Evolutionary conservation across 2,329 filamentous ascomycete genomes (phyloP).

Genomic region (Harringtonia aguacate): DNA sequence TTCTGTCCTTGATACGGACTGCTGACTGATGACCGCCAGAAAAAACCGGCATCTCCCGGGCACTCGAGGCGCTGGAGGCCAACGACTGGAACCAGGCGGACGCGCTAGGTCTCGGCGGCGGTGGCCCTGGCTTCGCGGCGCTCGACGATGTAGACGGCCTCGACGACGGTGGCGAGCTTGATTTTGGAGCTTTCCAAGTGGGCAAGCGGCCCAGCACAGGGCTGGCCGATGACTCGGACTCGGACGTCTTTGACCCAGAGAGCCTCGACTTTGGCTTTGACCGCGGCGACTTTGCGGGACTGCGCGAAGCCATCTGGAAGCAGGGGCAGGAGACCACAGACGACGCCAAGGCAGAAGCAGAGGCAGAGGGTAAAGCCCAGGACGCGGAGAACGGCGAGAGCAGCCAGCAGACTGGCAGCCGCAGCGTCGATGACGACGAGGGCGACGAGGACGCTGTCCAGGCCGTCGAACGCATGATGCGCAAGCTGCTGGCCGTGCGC

Average conservation of each 20-base stretch:
- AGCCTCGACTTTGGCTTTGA: slow-evolving; percentile 43
- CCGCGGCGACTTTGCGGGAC: slow-evolving; percentile 38
- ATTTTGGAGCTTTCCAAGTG: slow-evolving; percentile 22
- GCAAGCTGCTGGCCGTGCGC: slow-evolving; percentile 48
- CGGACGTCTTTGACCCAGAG: slow-evolving; percentile 24
- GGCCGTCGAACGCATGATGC: slow-evolving; percentile 53
- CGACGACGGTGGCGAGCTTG: slow-evolving; percentile 22
- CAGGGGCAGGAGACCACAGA: slow-evolving; percentile 10
- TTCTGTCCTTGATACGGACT: background rate
- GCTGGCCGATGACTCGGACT: slow-evolving; percentile 14
- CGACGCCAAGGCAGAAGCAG: background rate
- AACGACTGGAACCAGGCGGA: slow-evolving; percentile 46
- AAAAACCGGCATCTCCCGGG: slow-evolving; percentile 33
- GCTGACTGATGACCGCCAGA: slow-evolving; percentile 4
- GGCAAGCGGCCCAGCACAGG: slow-evolving; percentile 18
- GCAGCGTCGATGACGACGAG: slow-evolving; percentile 8
- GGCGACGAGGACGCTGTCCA: slow-evolving; percentile 37
- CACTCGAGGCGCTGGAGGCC: slow-evolving; percentile 50
- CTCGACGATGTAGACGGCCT: slow-evolving; percentile 15
- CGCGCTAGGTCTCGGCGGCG: slow-evolving; percentile 7
- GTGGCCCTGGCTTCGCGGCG: no score
- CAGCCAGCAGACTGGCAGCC: background rate
- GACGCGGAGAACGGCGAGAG: background rate
- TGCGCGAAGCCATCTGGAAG: slow-evolving; percentile 41
- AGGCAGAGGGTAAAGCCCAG: no score